phyloP scores from a whole-genome alignment of 495 filamentous ascomycete species.

The Penicillium ochrochloron region DNA sequence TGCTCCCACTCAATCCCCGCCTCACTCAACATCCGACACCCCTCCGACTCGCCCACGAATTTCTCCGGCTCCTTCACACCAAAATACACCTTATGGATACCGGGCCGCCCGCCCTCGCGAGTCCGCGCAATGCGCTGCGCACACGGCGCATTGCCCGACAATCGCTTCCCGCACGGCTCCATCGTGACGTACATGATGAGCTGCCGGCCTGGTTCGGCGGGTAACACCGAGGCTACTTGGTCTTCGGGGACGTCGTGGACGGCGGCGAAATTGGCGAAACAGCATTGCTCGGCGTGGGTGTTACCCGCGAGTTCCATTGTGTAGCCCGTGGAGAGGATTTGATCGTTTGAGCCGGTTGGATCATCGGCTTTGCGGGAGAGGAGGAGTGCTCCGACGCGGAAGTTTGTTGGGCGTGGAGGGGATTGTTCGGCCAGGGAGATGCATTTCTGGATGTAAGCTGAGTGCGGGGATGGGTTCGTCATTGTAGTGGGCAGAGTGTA shows the following conservation, averaged over 20 bases:
- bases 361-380: constrained; percentile 55
- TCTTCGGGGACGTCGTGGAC: constrained; percentile 57
- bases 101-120: constrained; percentile 40
- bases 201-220: constrained; percentile 40
- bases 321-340: constrained; percentile 81
- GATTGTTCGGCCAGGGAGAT: constrained; percentile 76
- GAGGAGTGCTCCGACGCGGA: constrained; percentile 86
- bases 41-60: constrained; percentile 82
- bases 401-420: constrained; percentile 86
- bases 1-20: constrained; percentile 74
- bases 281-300: constrained; percentile 95
- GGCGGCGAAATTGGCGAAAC: constrained; percentile 74
- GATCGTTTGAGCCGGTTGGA: constrained; percentile 47
- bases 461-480: constrained; percentile 52
- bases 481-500: constrained; percentile 6
- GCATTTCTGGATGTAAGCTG: constrained; percentile 70
- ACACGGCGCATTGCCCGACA: constrained; percentile 83
- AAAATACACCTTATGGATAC: constrained; percentile 80
- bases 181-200: constrained; percentile 88
- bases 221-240: constrained; percentile 58
- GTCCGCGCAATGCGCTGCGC: constrained; percentile 77
- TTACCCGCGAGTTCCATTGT: constrained; percentile 90
- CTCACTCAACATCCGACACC: constrained; percentile 68
- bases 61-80: constrained; percentile 87
- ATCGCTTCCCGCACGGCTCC: constrained; percentile 83